These are phyloP conservation scores for Colletotrichum lentis DNA, from an alignment of 2,329 filamentous ascomycete species.

Conservation along the genomic window DNA sequence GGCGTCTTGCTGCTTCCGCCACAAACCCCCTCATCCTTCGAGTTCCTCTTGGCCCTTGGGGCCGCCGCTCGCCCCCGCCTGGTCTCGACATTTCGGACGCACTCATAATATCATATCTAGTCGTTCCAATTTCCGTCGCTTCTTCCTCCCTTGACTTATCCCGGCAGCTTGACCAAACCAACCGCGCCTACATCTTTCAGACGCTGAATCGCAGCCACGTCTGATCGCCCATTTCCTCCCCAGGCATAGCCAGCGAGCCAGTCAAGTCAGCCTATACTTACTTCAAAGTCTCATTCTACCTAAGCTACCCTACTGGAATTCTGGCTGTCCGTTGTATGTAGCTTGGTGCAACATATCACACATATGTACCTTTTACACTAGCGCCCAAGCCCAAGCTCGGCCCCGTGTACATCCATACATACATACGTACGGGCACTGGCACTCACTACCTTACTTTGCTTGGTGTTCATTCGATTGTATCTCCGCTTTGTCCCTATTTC, in stretches of 20 bases:
- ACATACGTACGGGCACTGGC: slow-evolving; percentile 19
- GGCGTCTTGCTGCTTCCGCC: slow-evolving; percentile 33
- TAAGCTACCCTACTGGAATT: neutral
- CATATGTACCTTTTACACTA: slow-evolving; percentile 34
- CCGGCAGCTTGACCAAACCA: neutral
- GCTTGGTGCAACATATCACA: slow-evolving; percentile 13
- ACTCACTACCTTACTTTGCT: neutral
- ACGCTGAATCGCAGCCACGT: slow-evolving; percentile 19
- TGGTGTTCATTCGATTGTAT: slow-evolving; percentile 28
- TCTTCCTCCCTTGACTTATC: neutral
- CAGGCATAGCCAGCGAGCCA: neutral
- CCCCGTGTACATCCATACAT: neutral
- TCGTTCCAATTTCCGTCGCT: neutral
- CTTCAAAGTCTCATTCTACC: neutral
- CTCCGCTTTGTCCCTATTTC: slow-evolving; percentile 34
- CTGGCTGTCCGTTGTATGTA: neutral
- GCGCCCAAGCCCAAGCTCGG: slow-evolving; percentile 32
- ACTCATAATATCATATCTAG: neutral
- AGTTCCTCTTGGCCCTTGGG: slow-evolving; percentile 5
- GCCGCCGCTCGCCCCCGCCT: neutral
- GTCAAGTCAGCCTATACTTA: no score
- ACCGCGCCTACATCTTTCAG: slow-evolving; percentile 9
- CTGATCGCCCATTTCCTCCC: slow-evolving; percentile 12
- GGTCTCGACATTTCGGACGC: neutral
- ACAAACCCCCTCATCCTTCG: slow-evolving; percentile 17